Percentiles rank a stretch among this genome's conserved stretches.
Conservation (phyloP, 1,284 basidiomycete genomes). For the Butyriboletus appendiculatus region DNA sequence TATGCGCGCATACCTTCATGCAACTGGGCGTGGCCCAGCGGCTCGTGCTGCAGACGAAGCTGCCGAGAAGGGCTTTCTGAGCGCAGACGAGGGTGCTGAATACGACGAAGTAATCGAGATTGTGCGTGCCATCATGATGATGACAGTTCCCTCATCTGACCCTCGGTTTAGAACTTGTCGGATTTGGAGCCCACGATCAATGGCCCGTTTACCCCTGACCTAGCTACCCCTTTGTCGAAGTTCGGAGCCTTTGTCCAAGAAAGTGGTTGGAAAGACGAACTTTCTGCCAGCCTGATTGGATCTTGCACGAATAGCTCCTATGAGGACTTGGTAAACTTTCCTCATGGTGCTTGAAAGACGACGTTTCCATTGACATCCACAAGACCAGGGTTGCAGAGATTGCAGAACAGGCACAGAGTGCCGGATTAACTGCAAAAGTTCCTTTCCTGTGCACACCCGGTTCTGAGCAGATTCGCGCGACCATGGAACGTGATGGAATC, state of each 20-base stretch:
- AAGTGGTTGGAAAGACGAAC: slow-evolving; percentile 90
- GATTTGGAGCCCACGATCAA: slow-evolving; percentile 95
- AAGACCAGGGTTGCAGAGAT: slow-evolving; percentile 79
- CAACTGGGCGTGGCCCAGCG: slow-evolving; percentile 89
- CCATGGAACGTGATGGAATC: slow-evolving; percentile 93
- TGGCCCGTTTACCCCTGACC: slow-evolving; percentile 97
- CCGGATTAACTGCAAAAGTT: slow-evolving; percentile 82
- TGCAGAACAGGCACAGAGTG: slow-evolving; percentile 86
- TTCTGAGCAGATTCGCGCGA: slow-evolving; percentile 96
- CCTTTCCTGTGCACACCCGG: slow-evolving; percentile 98
- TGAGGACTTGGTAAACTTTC: slow-evolving; percentile 77
- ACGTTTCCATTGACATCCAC: slow-evolving; percentile 24
- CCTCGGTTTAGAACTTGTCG: slow-evolving; percentile 69
- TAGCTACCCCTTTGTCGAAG: slow-evolving; percentile 93
- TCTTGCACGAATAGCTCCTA: slow-evolving; percentile 99
- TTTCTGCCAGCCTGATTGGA: slow-evolving; percentile 92
- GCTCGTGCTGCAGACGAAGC: slow-evolving; percentile 88
- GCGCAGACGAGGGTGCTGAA: slow-evolving; percentile 87
- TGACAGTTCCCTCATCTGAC: not conserved
- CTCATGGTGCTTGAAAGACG: not conserved
- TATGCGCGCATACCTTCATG: slow-evolving; percentile 90
- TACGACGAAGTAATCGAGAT: slow-evolving; percentile 97
- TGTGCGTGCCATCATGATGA: slow-evolving; percentile 47
- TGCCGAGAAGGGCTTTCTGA: slow-evolving; percentile 76
- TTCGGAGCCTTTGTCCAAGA: slow-evolving; percentile 82